Evolutionary conservation across 805 yeast species (phyloP).

Genomic region (Hanseniaspora mollemarum): DNA sequence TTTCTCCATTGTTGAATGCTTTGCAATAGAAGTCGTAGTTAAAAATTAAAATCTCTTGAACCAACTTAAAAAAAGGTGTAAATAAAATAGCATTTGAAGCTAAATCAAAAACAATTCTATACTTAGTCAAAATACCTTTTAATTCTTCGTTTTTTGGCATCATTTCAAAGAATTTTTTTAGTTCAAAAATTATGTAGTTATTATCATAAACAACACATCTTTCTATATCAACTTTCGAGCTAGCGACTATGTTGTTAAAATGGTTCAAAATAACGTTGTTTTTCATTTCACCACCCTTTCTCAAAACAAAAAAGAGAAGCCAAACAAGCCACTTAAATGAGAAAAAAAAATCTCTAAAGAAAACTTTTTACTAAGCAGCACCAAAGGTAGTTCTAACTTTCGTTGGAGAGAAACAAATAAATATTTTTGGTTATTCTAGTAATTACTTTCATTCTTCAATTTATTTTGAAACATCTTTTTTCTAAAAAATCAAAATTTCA

Average conservation of each 20-base stretch:
- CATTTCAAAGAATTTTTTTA: background rate
- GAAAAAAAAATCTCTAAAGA: no score
- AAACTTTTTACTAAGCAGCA: no score
- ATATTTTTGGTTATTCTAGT: no score
- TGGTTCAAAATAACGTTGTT: slow-evolving; percentile 2
- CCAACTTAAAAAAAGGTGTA: slow-evolving; percentile 7
- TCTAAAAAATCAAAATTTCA: no score
- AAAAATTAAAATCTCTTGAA: slow-evolving; percentile 8
- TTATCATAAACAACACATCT: background rate
- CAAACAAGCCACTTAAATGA: no score
- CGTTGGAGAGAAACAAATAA: no score
- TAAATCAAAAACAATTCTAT: background rate
- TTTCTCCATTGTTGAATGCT: background rate
- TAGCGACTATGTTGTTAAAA: background rate
- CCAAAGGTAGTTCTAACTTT: no score
- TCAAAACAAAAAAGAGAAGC: background rate
- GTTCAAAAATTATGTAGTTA: background rate
- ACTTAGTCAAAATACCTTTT: background rate
- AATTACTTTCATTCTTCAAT: no score
- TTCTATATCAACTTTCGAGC: background rate
- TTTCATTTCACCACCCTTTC: background rate
- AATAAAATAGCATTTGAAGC: background rate
- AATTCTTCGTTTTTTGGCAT: background rate
- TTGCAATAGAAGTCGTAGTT: slow-evolving; percentile 5
- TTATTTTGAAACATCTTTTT: no score